These are phyloP conservation scores for Lentinula sp. DNA, from an alignment of 768 basidiomycete species.

Conservation along the genomic window DNA sequence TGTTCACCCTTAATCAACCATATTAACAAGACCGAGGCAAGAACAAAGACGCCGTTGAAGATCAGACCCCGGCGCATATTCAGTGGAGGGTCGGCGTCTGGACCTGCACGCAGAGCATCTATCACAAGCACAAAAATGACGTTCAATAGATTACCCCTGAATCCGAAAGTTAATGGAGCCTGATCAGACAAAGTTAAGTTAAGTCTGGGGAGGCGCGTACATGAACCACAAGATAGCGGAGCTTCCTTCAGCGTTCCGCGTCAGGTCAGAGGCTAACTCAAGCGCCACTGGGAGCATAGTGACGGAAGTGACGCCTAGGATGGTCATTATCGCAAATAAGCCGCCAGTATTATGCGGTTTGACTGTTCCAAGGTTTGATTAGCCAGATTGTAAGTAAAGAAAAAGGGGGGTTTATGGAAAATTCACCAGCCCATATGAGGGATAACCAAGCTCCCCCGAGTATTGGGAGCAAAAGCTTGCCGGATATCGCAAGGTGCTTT, in stretches of 20 bases:
- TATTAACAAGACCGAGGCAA: constrained; percentile 30
- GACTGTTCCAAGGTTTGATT: constrained; percentile 33
- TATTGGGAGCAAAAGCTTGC: constrained; percentile 56
- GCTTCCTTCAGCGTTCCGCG: constrained; percentile 73
- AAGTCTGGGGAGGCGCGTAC: constrained; percentile 30
- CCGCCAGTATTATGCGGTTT: constrained; percentile 52
- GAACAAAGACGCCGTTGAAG: constrained; percentile 52
- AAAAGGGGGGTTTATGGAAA: not conserved
- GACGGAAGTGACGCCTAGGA: constrained; percentile 62
- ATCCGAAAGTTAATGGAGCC: not conserved
- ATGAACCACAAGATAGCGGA: constrained; percentile 72
- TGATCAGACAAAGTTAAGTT: not conserved
- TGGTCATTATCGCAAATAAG: constrained; percentile 59
- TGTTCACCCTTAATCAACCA: constrained; percentile 58
- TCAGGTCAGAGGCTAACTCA: constrained; percentile 76
- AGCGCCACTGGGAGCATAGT: constrained; percentile 71
- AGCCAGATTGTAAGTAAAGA: not conserved
- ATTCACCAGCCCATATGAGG: constrained; percentile 74
- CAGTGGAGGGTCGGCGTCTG: constrained; percentile 57
- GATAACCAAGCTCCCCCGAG: constrained; percentile 62
- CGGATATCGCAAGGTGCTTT: constrained; percentile 54
- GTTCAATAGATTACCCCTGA: constrained; percentile 61
- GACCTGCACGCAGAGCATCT: constrained; percentile 59
- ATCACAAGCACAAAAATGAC: constrained; percentile 65
- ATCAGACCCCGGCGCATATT: constrained; percentile 69